Evolutionary conservation across 1,284 basidiomycete species (phyloP).

Genomic region (Jaminaea rosea): DNA sequence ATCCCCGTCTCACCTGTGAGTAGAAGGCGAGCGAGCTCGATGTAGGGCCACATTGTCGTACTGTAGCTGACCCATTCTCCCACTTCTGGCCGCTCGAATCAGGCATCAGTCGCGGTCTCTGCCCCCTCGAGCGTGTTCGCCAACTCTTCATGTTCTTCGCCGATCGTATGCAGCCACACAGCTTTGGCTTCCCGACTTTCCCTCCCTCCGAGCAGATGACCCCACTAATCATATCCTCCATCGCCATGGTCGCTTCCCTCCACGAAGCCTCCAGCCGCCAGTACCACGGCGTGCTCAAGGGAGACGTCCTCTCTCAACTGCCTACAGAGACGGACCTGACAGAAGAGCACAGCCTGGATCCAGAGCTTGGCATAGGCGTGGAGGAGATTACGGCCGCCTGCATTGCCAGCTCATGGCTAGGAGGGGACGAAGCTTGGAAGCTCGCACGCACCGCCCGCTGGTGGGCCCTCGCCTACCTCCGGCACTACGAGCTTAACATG

Average conservation of each 20-base stretch:
- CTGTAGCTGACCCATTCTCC: no score
- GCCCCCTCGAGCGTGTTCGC: constrained; percentile 8
- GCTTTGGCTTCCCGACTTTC: constrained; percentile 35
- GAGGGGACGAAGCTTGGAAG: constrained; percentile 20
- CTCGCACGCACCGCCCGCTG: constrained; percentile 22
- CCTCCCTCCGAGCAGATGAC: constrained; percentile 33
- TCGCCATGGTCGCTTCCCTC: constrained; percentile 31
- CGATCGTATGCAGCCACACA: constrained; percentile 31
- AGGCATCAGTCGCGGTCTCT: background rate
- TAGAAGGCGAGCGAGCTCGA: no score
- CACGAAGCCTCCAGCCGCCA: constrained; percentile 15
- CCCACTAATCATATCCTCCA: constrained; percentile 33
- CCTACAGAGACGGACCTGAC: background rate
- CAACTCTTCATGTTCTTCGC: constrained; percentile 37
- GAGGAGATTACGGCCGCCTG: constrained; percentile 41
- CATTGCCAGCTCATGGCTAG: constrained; percentile 31
- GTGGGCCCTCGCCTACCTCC: constrained; percentile 32
- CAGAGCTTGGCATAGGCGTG: constrained; percentile 38
- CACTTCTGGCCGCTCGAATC: no score
- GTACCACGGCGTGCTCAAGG: background rate
- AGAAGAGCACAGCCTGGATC: constrained; percentile 23
- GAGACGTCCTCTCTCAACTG: background rate
- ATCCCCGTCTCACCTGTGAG: constrained; percentile 29
- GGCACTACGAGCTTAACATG: constrained; percentile 24
- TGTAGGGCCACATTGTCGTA: no score